A percentile compares a stretch with the other conserved stretches of the same genome.
Conservation (phyloP, 768 basidiomycete species). For the Lactarius trivialis region DNA sequence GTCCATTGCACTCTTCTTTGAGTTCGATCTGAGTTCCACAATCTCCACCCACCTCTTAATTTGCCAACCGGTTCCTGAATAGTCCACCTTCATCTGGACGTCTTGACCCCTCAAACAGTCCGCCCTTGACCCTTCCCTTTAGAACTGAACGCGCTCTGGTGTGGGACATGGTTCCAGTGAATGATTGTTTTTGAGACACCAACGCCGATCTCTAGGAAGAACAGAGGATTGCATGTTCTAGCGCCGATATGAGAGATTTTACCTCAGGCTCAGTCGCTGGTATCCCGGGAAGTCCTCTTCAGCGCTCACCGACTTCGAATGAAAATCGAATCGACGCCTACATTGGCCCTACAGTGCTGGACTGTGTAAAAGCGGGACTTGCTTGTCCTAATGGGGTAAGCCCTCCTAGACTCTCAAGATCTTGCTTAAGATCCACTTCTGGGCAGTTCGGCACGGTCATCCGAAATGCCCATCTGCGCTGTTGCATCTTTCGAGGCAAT, state of each 20-base stretch:
- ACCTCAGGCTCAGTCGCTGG: background rate
- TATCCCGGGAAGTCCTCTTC: background rate
- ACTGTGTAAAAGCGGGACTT: background rate
- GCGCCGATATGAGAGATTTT: too few relatives aligned
- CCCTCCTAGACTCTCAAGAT: background rate
- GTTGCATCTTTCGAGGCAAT: background rate
- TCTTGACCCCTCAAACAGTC: slow-evolving; percentile 5
- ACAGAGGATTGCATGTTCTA: background rate
- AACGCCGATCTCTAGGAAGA: background rate
- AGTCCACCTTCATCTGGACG: background rate
- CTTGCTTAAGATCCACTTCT: background rate
- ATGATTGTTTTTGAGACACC: background rate
- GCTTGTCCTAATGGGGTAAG: background rate
- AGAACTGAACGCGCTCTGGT: background rate
- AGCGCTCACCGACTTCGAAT: background rate
- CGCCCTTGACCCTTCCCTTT: background rate
- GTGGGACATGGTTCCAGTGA: background rate
- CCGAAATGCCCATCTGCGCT: slow-evolving; percentile 1
- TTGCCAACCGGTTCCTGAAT: background rate
- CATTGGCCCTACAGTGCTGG: background rate
- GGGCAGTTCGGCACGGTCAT: background rate
- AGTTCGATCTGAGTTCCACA: background rate
- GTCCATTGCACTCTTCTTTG: background rate
- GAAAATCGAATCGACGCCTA: background rate
- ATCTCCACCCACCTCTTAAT: background rate